Conservation (phyloP, 2,329 filamentous ascomycete genomes). For the Trichoderma pleuroti region DNA sequence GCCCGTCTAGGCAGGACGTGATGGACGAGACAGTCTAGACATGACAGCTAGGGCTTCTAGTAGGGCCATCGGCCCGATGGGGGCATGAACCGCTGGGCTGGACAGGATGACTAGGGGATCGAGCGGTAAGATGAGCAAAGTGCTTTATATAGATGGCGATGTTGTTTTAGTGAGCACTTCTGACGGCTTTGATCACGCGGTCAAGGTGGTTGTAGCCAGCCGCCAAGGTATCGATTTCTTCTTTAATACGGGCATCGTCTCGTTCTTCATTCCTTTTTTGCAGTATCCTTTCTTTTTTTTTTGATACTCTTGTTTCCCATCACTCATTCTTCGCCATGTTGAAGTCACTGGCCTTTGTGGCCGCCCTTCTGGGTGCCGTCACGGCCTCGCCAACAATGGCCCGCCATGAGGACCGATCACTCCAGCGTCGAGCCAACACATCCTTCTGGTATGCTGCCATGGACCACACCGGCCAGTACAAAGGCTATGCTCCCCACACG, state of each 20-base stretch:
- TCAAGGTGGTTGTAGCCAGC: background rate
- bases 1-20: constrained; percentile 8
- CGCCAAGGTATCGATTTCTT: background rate
- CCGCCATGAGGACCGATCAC: background rate
- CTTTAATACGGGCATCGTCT: background rate
- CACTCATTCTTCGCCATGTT: constrained; percentile 18
- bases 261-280: background rate
- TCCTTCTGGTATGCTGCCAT: constrained; percentile 43
- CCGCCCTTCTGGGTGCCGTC: constrained; percentile 21
- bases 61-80: constrained; percentile 4
- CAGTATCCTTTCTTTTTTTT: background rate
- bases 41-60: background rate
- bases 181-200: constrained; percentile 5
- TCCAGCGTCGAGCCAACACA: constrained; percentile 13
- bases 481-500: constrained; percentile 40
- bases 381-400: constrained; percentile 20
- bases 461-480: constrained; percentile 36
- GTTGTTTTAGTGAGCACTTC: background rate
- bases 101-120: background rate
- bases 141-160: constrained; percentile 8
- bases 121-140: background rate
- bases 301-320: background rate
- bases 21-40: background rate
- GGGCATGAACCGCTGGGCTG: background rate
- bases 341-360: constrained; percentile 18